These are phyloP conservation scores for Emericellopsis cladophorae DNA, from an alignment of 2,329 filamentous ascomycete species.

Conservation along the genomic window DNA sequence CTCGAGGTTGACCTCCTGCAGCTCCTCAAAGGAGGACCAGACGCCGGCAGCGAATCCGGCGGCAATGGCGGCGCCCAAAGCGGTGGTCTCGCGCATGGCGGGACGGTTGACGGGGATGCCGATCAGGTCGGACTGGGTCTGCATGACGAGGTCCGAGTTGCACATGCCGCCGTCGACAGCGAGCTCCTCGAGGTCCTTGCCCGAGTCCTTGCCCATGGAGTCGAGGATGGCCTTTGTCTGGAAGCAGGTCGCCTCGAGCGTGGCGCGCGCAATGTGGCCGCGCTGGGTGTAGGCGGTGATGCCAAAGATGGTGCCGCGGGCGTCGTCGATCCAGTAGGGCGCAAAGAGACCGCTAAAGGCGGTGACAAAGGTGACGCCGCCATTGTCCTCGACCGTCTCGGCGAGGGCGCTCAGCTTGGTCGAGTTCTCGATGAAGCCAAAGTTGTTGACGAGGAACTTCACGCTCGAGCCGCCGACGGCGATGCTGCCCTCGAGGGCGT, in stretches of 20 bases:
- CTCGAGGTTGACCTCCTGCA: slow-evolving; percentile 58
- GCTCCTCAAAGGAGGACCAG: slow-evolving; percentile 62
- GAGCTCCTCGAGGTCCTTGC: slow-evolving; percentile 58
- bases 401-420: slow-evolving; percentile 31
- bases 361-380: slow-evolving; percentile 66
- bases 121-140: slow-evolving; percentile 66
- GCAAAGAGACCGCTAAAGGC: slow-evolving; percentile 73
- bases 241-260: slow-evolving; percentile 70
- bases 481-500: slow-evolving; percentile 66
- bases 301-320: slow-evolving; percentile 66
- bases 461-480: slow-evolving; percentile 67
- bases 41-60: slow-evolving; percentile 66
- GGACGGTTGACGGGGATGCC: slow-evolving; percentile 68
- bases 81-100: slow-evolving; percentile 73
- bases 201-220: slow-evolving; percentile 70
- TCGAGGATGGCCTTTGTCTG: slow-evolving; percentile 74
- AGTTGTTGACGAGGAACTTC: slow-evolving; percentile 51
- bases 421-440: slow-evolving; percentile 39
- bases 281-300: slow-evolving; percentile 66
- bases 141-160: slow-evolving; percentile 71
- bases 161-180: slow-evolving; percentile 78
- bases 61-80: slow-evolving; percentile 69
- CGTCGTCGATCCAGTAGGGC: slow-evolving; percentile 78
- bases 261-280: slow-evolving; percentile 68
- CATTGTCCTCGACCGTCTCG: slow-evolving; percentile 49